Percentiles rank a stretch among this genome's conserved stretches.
Evolutionary conservation across 805 yeast species (phyloP).

Genomic region (Alloascoidea africana): DNA sequence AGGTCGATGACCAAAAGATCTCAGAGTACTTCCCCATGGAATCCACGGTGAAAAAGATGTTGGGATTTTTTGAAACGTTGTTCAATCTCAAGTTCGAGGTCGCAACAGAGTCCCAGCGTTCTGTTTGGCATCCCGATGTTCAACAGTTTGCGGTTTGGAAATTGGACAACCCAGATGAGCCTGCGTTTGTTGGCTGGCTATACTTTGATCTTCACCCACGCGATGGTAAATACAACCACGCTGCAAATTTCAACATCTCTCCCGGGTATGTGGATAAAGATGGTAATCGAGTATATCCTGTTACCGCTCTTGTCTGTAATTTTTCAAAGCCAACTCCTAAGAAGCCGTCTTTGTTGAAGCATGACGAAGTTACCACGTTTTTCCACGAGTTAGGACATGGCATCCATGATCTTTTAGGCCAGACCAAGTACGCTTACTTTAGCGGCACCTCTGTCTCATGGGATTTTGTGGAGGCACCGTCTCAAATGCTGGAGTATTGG

Average conservation of each 20-base stretch:
- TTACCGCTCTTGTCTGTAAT: conserved; percentile 71
- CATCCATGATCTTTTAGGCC: conserved; percentile 61
- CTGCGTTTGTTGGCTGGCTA: conserved; percentile 61
- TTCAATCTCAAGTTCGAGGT: conserved; percentile 56
- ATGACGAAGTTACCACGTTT: conserved; percentile 65
- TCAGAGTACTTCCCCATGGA: conserved; percentile 70
- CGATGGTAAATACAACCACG: conserved; percentile 79
- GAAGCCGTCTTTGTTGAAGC: conserved; percentile 65
- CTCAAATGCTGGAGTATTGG: conserved; percentile 82
- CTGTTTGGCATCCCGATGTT: conserved; percentile 71
- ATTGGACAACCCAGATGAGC: conserved; percentile 29
- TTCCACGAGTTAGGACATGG: conserved; percentile 91
- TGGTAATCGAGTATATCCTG: conserved; percentile 40
- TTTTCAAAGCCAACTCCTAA: conserved; percentile 59
- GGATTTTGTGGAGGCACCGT: conserved; percentile 87
- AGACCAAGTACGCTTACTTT: conserved; percentile 48
- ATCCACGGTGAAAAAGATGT: conserved; percentile 52
- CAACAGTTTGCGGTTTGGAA: conserved; percentile 61
- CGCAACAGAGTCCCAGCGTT: conserved; percentile 19
- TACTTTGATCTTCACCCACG: conserved; percentile 77
- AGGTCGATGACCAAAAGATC: conserved; percentile 58
- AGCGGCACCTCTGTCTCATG: conserved; percentile 67
- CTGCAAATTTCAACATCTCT: conserved; percentile 62
- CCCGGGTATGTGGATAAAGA: conserved; percentile 39
- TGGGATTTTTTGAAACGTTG: conserved; percentile 51